A percentile compares a stretch with the other conserved stretches of the same genome.
Evolutionary conservation across 495 filamentous ascomycete species (phyloP).

Genomic region (Aspergillus nidulans): DNA sequence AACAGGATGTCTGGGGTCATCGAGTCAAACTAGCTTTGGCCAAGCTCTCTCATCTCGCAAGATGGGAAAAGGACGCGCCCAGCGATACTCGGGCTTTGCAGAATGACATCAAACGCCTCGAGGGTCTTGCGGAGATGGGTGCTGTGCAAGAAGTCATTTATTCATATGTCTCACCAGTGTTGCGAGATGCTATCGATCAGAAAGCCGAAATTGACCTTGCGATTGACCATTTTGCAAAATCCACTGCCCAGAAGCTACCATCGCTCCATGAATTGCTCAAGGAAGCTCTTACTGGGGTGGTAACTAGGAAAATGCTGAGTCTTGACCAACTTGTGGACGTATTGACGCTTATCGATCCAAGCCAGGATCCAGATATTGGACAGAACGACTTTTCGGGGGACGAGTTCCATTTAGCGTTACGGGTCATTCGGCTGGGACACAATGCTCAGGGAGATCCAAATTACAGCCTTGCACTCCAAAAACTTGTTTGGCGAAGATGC

Average conservation of each 20-base stretch:
- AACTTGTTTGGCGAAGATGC: conserved; percentile 80
- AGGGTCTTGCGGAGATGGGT: conserved; percentile 60
- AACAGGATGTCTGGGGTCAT: conserved; percentile 79
- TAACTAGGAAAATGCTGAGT: conserved; percentile 63
- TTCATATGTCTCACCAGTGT: conserved; percentile 50
- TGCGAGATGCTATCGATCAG: conserved; percentile 68
- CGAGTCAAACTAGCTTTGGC: conserved; percentile 86
- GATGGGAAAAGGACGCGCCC: conserved; percentile 30
- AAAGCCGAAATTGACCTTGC: conserved; percentile 71
- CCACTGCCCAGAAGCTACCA: conserved; percentile 54
- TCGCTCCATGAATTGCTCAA: conserved; percentile 61
- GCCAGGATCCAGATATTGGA: conserved; percentile 23
- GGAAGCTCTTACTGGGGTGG: conserved; percentile 57
- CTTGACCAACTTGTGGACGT: conserved; percentile 70
- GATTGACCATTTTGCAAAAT: conserved; percentile 59
- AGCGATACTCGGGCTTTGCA: conserved; percentile 21
- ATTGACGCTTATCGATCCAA: conserved; percentile 64
- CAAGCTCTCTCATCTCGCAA: conserved; percentile 73
- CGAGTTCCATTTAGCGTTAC: conserved; percentile 69
- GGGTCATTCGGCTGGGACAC: conserved; percentile 55
- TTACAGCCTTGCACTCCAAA: conserved; percentile 52
- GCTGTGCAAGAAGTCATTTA: conserved; percentile 72
- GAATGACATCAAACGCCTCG: conserved; percentile 41
- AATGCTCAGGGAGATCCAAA: conserved; percentile 45
- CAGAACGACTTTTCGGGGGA: conserved; percentile 38